These are phyloP conservation scores for Cladosporium colombiae DNA, from an alignment of 2,329 filamentous ascomycete species.

Conservation along the genomic window DNA sequence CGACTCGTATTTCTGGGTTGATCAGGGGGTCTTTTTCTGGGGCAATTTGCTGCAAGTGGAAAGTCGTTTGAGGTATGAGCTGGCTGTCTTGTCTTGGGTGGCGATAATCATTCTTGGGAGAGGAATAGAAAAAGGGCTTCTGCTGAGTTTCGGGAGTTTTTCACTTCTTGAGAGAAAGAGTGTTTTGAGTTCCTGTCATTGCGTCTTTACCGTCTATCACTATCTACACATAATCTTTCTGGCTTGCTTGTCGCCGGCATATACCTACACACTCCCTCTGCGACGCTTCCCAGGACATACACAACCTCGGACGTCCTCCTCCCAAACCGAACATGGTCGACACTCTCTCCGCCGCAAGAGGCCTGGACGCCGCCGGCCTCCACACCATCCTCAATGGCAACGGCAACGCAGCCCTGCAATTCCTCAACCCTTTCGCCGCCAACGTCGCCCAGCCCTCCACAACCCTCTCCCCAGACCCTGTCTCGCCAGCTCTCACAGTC, in stretches of 20 bases:
- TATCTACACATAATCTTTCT: neutral
- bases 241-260: neutral
- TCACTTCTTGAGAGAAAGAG: neutral
- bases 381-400: constrained; percentile 3
- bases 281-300: neutral
- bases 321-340: neutral
- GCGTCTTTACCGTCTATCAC: neutral
- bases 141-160: neutral
- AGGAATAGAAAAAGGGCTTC: neutral
- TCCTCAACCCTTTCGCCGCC: constrained; percentile 12
- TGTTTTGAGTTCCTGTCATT: neutral
- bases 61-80: neutral
- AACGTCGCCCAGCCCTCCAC: neutral
- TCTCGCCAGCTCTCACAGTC: constrained; percentile 12
- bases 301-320: neutral
- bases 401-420: neutral
- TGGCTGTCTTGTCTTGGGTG: neutral
- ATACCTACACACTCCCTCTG: neutral
- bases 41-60: neutral
- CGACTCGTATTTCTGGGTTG: constrained; percentile 1
- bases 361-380: constrained; percentile 11
- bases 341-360: neutral
- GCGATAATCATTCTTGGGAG: neutral
- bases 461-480: neutral
- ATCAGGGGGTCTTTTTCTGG: constrained; percentile 2